Conservation (phyloP, 2,329 filamentous ascomycete species). For the Penicillium verrucosum region DNA sequence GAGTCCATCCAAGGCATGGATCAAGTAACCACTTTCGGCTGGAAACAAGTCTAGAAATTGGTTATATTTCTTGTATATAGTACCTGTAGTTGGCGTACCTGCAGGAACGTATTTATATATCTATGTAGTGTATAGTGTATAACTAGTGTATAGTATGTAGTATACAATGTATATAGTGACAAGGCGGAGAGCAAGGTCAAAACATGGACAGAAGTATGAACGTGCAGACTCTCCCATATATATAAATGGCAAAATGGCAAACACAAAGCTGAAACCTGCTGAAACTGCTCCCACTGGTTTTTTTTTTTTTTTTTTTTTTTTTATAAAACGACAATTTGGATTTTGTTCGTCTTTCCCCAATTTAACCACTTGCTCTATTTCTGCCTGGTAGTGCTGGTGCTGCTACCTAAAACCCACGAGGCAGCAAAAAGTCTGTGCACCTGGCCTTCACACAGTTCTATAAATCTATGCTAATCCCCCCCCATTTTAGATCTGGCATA, state of each 20-base stretch:
- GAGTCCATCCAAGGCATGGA: neutral
- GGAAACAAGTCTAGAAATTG: neutral
- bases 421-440: constrained; percentile 6
- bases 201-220: neutral
- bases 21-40: neutral
- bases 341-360: neutral
- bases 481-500: neutral
- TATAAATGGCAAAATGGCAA: neutral
- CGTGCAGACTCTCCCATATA: neutral
- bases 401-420: neutral
- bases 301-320: no score
- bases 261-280: neutral
- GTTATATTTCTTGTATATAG: neutral
- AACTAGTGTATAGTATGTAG: no score
- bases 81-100: neutral
- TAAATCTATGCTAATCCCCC: neutral
- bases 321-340: no score
- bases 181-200: neutral
- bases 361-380: neutral
- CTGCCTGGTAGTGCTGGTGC: neutral
- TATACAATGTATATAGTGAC: no score
- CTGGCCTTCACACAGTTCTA: neutral
- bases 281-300: no score
- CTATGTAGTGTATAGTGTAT: neutral
- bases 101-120: neutral